Conservation (phyloP, 345 rosid species). For the Microcos paniculata region DNA sequence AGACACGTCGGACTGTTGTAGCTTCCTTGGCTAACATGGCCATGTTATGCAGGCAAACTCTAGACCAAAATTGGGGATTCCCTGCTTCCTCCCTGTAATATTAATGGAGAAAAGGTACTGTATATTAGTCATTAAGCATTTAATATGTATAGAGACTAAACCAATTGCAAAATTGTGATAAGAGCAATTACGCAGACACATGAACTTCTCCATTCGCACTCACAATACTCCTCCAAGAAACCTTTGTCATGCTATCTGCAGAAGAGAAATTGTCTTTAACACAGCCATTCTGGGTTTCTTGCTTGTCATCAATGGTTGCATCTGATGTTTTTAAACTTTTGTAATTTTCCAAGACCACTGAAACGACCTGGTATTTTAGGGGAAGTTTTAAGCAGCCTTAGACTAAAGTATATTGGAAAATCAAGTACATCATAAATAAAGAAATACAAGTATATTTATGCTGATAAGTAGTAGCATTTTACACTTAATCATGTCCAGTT, state of each 20-base stretch:
- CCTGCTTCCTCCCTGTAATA: conserved; percentile 52
- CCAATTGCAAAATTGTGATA: conserved; percentile 9
- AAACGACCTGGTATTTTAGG: conserved; percentile 49
- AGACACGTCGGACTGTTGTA: conserved; percentile 62
- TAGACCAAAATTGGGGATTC: conserved; percentile 63
- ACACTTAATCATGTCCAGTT: neutral
- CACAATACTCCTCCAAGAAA: conserved; percentile 63
- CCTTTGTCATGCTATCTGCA: conserved; percentile 36
- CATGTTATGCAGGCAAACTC: conserved; percentile 59
- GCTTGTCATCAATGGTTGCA: conserved; percentile 21
- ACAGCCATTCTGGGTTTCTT: conserved; percentile 27
- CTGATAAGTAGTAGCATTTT: neutral
- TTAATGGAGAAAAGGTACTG: conserved; percentile 1
- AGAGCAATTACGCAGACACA: conserved; percentile 48
- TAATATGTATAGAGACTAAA: neutral
- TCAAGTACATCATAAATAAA: neutral
- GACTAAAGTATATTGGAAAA: neutral
- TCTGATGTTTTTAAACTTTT: conserved; percentile 30
- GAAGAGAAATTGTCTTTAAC: conserved; percentile 29
- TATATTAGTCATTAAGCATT: conserved; percentile 7
- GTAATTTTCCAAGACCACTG: conserved; percentile 70
- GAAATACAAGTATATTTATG: neutral
- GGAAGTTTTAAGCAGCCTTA: neutral
- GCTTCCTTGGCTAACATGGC: conserved; percentile 75
- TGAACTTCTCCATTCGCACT: conserved; percentile 60